phyloP scores from a whole-genome alignment of 768 basidiomycete genomes.

The Boletus rubescentipes region DNA sequence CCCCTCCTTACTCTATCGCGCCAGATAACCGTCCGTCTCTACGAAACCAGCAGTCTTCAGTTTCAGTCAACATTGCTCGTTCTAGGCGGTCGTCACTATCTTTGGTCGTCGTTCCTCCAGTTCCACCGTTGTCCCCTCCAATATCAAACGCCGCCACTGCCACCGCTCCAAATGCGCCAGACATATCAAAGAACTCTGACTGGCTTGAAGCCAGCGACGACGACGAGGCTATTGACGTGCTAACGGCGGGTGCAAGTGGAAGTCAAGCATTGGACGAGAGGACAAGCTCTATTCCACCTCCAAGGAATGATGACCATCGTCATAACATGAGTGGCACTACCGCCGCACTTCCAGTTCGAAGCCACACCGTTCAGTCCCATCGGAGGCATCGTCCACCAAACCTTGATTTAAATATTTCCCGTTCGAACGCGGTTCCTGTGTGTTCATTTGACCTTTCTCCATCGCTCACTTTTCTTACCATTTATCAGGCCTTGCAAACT shows the following conservation, averaged over 20 bases:
- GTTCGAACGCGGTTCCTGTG: constrained; percentile 34
- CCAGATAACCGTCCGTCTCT: constrained; percentile 34
- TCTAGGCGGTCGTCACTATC: constrained; percentile 55
- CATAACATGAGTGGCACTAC: constrained; percentile 14
- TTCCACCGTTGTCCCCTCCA: constrained; percentile 36
- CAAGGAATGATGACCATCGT: constrained; percentile 29
- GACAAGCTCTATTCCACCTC: constrained; percentile 52
- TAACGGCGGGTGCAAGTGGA: constrained; percentile 79
- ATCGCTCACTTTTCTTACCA: constrained; percentile 58
- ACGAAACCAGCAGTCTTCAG: constrained; percentile 41
- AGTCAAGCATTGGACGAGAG: constrained; percentile 82
- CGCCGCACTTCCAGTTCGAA: constrained; percentile 30
- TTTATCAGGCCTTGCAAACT: constrained; percentile 61
- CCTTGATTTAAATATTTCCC: constrained; percentile 55
- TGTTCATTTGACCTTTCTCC: constrained; percentile 54
- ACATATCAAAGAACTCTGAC: constrained; percentile 53
- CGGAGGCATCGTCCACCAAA: constrained; percentile 65
- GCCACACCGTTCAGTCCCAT: constrained; percentile 29
- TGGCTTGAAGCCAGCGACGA: constrained; percentile 84
- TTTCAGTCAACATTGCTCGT: constrained; percentile 44
- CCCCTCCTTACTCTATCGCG: constrained; percentile 61
- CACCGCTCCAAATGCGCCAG: constrained; percentile 36
- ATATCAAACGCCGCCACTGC: constrained; percentile 35
- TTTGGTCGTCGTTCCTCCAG: constrained; percentile 51
- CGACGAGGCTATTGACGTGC: constrained; percentile 81